A percentile compares a stretch with the other conserved stretches of the same genome.
Conservation (phyloP, 306 rosid species). For the Betula pendula region DNA sequence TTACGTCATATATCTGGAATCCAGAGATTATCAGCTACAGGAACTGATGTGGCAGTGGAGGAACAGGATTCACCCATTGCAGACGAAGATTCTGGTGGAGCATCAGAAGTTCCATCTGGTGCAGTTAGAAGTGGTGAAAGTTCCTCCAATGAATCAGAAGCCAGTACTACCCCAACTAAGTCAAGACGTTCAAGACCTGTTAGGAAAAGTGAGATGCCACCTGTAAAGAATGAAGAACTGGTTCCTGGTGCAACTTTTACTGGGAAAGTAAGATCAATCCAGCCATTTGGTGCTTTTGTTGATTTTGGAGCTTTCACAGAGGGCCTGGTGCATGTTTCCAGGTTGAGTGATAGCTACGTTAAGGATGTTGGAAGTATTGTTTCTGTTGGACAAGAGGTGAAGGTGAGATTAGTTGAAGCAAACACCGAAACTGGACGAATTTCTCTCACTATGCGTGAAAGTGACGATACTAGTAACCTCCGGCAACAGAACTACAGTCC, state of each 20-base stretch:
- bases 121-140: conserved; percentile 43
- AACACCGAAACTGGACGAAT: conserved; percentile 74
- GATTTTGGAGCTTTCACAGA: conserved; percentile 97
- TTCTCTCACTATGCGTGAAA: conserved; percentile 92
- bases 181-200: conserved; percentile 57
- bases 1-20: conserved; percentile 52
- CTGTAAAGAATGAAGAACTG: conserved; percentile 77
- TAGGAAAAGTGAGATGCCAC: conserved; percentile 93
- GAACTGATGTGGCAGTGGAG: conserved; percentile 73
- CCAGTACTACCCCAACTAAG: conserved; percentile 36
- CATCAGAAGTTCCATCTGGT: conserved; percentile 41
- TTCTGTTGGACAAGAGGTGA: conserved; percentile 97
- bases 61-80: conserved; percentile 54
- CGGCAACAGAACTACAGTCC: conserved; percentile 55
- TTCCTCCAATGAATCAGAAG: conserved; percentile 44
- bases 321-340: conserved; percentile 94
- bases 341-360: conserved; percentile 81
- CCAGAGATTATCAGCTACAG: conserved; percentile 58
- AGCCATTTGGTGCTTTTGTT: conserved; percentile 94
- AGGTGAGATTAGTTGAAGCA: conserved; percentile 82
- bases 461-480: conserved; percentile 41
- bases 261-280: conserved; percentile 93
- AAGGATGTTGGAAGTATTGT: conserved; percentile 84
- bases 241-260: conserved; percentile 82
- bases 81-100: conserved; percentile 47